Evolutionary conservation across 2,329 filamentous ascomycete species (phyloP).

Genomic region (Dichotomopilus funicola): DNA sequence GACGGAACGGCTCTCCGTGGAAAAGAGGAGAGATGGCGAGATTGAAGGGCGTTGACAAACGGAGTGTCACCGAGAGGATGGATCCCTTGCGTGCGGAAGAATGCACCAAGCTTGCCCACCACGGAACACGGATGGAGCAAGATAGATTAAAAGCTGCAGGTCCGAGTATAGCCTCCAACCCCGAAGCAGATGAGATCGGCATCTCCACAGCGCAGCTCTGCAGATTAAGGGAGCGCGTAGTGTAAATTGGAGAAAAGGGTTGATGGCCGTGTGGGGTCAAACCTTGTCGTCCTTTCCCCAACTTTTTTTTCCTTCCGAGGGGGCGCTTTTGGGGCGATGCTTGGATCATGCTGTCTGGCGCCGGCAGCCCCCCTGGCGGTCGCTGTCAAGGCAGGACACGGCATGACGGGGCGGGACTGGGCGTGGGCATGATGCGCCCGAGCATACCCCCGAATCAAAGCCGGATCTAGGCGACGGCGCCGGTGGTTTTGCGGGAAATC

Average conservation of each 20-base stretch:
- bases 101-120: constrained; percentile 14
- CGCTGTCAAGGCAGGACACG: constrained; percentile 11
- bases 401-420: constrained; percentile 8
- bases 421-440: too few species aligned
- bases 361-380: constrained; percentile 3
- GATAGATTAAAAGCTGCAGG: constrained; percentile 23
- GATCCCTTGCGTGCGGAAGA: constrained; percentile 19
- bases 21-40: background rate
- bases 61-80: constrained; percentile 26
- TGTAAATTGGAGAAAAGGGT: constrained; percentile 17
- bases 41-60: constrained; percentile 1
- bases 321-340: too few species aligned
- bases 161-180: constrained; percentile 22
- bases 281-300: constrained; percentile 15
- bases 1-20: constrained; percentile 21
- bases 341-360: too few species aligned
- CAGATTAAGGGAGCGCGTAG: constrained; percentile 20
- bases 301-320: constrained; percentile 1
- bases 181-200: constrained; percentile 21
- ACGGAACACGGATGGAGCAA: constrained; percentile 14
- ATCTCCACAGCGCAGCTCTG: constrained; percentile 11
- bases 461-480: too few species aligned
- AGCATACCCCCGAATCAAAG: too few species aligned
- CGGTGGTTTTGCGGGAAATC: too few species aligned
- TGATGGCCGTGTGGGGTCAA: background rate